Base-by-base conservation (phyloP, 805 yeast species). In the Ogataea haglerorum region DNA sequence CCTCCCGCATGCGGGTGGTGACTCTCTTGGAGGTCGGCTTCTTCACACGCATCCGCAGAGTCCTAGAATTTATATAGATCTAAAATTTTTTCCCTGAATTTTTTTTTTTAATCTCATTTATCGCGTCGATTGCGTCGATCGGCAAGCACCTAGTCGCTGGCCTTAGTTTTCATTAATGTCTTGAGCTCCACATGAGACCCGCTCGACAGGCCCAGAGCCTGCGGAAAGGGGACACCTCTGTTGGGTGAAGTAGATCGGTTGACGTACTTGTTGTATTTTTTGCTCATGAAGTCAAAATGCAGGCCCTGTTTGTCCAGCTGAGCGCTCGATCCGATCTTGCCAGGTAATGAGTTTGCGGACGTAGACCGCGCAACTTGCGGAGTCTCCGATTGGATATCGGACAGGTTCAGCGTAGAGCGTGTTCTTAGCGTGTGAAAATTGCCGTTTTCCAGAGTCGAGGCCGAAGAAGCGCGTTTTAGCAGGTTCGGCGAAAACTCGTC, bases 1-100 rank as follows among this genome's bases (percentile, higher is more conserved):
- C 99, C 64, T 90, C 96, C 59, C 89, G 80, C 86, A 90, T 79
- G 64, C 95, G 88, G 56, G 98, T 91, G 60, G 93, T 77, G 38
- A 81, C 74, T 69, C 98, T 80, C 68, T 91, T 93, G 46, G 95
- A 85, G 28, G 89, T 82, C 48, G 84, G 83, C 64, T 73, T 62
- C 57, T 60, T 61, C 18, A 62, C 65, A 60, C 66, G 61, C 66
- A 63, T 60, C 8, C 13, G 19, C 34, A 5, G 12, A 29, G 9
- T 13, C 8, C 13, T 25, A 27, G 22, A 38, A 35, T 34, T 34
- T 36, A 21, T 42, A 32, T 28, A 33, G 34, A 36, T 34, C 44
- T 29, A 38, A 34, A 43, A 36, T 33, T 33, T 40, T 41, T 21
- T 21, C 14, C 24, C n/a, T 19, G 9, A 12, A 19, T 24, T 16